phyloP scores from a whole-genome alignment of 495 filamentous ascomycete genomes.

The Hypoxylon lienhwacheense region DNA sequence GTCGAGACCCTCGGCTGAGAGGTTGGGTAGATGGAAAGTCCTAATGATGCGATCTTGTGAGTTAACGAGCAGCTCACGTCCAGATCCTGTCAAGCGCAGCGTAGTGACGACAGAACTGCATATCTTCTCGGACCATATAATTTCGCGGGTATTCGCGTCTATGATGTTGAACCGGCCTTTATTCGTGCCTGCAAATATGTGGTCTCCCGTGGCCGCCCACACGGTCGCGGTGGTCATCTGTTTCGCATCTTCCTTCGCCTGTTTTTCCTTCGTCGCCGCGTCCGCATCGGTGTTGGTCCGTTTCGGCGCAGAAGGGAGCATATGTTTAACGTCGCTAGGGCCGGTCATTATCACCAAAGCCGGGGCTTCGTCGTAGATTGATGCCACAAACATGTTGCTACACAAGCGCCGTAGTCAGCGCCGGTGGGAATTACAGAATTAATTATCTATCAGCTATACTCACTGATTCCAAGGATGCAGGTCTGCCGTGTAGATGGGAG shows the following conservation, averaged over 20 bases:
- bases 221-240: slow-evolving; percentile 88
- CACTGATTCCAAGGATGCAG: slow-evolving; percentile 91
- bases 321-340: slow-evolving; percentile 64
- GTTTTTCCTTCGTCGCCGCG: slow-evolving; percentile 70
- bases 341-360: slow-evolving; percentile 79
- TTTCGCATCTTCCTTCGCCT: slow-evolving; percentile 87
- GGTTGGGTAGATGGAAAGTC: slow-evolving; percentile 68
- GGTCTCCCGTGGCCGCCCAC: slow-evolving; percentile 80
- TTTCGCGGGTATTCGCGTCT: slow-evolving; percentile 71
- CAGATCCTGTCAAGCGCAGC: slow-evolving; percentile 77
- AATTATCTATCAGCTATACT: slow-evolving; percentile 37
- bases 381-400: slow-evolving; percentile 79
- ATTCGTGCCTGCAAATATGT: slow-evolving; percentile 87
- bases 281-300: slow-evolving; percentile 67
- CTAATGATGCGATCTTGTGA: slow-evolving; percentile 89
- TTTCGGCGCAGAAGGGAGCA: slow-evolving; percentile 79
- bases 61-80: slow-evolving; percentile 84
- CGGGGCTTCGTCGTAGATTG: slow-evolving; percentile 90
- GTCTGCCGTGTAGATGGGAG: slow-evolving; percentile 93
- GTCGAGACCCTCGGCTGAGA: slow-evolving; percentile 57
- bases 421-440: background rate
- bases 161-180: slow-evolving; percentile 97
- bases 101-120: slow-evolving; percentile 88
- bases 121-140: slow-evolving; percentile 83
- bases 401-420: background rate